Percentiles rank a stretch among this genome's conserved stretches.
Conservation (phyloP, 495 filamentous ascomycete species). For the Niebla homalea region DNA sequence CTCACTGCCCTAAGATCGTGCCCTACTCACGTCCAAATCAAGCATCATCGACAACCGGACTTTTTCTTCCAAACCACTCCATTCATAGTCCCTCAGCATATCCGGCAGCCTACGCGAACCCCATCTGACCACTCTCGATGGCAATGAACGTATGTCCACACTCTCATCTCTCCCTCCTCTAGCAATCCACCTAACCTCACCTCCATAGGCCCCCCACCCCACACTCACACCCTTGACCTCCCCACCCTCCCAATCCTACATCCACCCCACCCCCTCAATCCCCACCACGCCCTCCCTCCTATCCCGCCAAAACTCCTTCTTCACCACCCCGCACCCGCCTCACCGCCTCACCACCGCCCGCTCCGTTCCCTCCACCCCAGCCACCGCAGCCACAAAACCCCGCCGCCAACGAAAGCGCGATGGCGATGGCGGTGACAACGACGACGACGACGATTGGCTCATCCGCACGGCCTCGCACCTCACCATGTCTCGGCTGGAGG, state of each 20-base stretch:
- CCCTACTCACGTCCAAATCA: too few species aligned
- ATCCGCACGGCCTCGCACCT: slow-evolving; percentile 58
- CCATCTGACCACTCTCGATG: too few species aligned
- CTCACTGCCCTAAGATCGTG: too few species aligned
- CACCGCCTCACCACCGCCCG: slow-evolving; percentile 19
- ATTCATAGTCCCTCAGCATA: too few species aligned
- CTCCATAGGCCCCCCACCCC: slow-evolving; percentile 32
- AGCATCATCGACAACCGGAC: too few species aligned
- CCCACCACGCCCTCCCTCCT: slow-evolving; percentile 22
- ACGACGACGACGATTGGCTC: slow-evolving; percentile 40
- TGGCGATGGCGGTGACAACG: background rate
- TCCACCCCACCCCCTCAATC: slow-evolving; percentile 8
- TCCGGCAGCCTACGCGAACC: too few species aligned
- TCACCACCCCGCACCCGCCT: slow-evolving; percentile 1
- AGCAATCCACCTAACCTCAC: slow-evolving; percentile 41
- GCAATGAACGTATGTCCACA: too few species aligned
- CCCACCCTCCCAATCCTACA: slow-evolving; percentile 8
- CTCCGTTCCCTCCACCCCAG: slow-evolving; percentile 7
- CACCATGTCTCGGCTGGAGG: slow-evolving; percentile 55
- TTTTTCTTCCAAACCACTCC: too few species aligned
- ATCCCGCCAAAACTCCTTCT: slow-evolving; percentile 30
- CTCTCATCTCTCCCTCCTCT: too few species aligned
- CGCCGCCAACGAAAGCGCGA: slow-evolving; percentile 2
- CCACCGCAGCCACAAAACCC: slow-evolving; percentile 2
- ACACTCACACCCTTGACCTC: slow-evolving; percentile 22